A percentile compares a stretch with the other conserved stretches of the same genome.
Evolutionary conservation across 73 alveolate species (phyloP).

Genomic region (Paramecium biaurelia): DNA sequence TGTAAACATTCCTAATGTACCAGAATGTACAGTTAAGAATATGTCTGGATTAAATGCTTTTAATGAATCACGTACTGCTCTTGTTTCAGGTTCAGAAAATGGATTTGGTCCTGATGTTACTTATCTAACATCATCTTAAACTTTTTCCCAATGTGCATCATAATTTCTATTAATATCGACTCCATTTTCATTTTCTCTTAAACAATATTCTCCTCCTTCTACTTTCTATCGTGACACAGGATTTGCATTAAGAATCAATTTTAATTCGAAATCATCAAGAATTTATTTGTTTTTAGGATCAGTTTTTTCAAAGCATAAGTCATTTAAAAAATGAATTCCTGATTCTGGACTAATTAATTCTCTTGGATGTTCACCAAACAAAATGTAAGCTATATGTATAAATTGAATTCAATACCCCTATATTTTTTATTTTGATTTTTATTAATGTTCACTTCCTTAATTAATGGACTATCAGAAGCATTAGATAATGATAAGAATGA

Average conservation of each 20-base stretch:
- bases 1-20: slow-evolving; percentile 63
- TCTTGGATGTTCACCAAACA: slow-evolving; percentile 83
- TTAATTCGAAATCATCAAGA: slow-evolving; percentile 33
- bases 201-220: slow-evolving; percentile 72
- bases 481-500: neutral
- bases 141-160: slow-evolving; percentile 71
- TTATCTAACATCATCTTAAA: slow-evolving; percentile 45
- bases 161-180: slow-evolving; percentile 77
- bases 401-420: neutral
- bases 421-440: neutral
- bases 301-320: slow-evolving; percentile 49
- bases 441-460: slow-evolving; percentile 18
- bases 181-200: slow-evolving; percentile 71
- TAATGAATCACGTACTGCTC: slow-evolving; percentile 40
- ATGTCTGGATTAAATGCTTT: slow-evolving; percentile 65
- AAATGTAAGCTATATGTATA: neutral
- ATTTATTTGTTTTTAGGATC: slow-evolving; percentile 5
- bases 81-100: slow-evolving; percentile 75
- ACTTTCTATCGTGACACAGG: slow-evolving; percentile 70
- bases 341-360: slow-evolving; percentile 74
- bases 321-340: slow-evolving; percentile 64
- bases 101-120: slow-evolving; percentile 68
- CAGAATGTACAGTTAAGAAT: slow-evolving; percentile 71
- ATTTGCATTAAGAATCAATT: slow-evolving; percentile 69
- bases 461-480: slow-evolving; percentile 29